Evolutionary conservation across 345 rosid genomes (phyloP), one percentile per base, ranked within the genome.

Genomic region (Eutrema heterophyllum): DNA sequence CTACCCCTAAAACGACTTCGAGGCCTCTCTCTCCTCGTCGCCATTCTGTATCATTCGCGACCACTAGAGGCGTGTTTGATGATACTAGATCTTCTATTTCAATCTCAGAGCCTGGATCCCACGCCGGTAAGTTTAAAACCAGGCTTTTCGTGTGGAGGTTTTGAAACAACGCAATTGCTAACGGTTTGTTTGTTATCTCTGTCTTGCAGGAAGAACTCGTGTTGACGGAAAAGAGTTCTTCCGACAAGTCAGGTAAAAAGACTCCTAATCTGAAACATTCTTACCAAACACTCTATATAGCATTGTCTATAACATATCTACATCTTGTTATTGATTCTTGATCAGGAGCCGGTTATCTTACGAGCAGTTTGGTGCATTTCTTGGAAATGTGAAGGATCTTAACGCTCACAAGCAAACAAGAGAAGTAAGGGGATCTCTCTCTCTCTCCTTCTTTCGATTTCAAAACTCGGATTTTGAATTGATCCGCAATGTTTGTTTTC

Each of bases 171-270:
- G 45, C 18, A 2, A 6, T 33, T 30, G 5, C 4, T 7, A 44
- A 68, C 1, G 7, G 24, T 64, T 21, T 64, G 27, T 26, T 36
- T 41, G 57, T 38, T 13, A 2, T 29, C 27, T 56, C 14, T 57
- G 43, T 9, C 0, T 53, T 74, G 74, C 89, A 91, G 97, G 86
- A 26, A 79, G 89, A 71, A 83, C 96, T 68, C 87, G 96, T 52
- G 91, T 91, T 40, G 98, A 91, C 36, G 98, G 98, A 64, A 94
- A 89, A 80, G 98, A 91, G 74, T 91, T 94, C 83, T 94, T 94
- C 82, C 91, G 96, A 36, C 95, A 89, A 89, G 97, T 91, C 83
- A 91, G 97, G 98, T 94, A 84, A 49, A 36, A 39, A 13, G 1
- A 41, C 29, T 39, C n/a, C 0, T 24, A 24, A 9, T n/a, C 44